phyloP scores from a whole-genome alignment of 2,329 filamentous ascomycete genomes.

The Pseudophaeomoniella oleicola region DNA sequence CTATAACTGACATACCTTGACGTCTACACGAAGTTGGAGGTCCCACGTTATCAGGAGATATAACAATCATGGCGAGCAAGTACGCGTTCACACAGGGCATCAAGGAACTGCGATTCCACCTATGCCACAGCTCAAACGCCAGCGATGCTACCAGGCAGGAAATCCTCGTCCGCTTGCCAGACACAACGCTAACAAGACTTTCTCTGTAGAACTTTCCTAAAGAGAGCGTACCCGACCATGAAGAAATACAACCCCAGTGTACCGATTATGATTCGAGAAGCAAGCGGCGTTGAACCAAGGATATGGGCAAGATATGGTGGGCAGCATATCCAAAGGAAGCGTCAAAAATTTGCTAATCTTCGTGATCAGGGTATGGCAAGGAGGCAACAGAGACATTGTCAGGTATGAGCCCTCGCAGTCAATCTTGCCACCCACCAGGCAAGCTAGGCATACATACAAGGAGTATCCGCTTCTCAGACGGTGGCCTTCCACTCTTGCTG shows the following conservation, averaged over 20 bases:
- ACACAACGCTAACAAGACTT: slow-evolving; percentile 1
- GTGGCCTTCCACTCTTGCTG: no score
- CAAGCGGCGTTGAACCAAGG: slow-evolving; percentile 65
- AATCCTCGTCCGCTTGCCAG: slow-evolving; percentile 7
- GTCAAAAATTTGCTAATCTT: slow-evolving; percentile 9
- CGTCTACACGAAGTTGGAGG: no score
- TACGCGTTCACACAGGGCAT: slow-evolving; percentile 80
- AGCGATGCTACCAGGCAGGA: slow-evolving; percentile 75
- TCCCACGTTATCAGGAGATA: no score
- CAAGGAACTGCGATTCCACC: slow-evolving; percentile 92
- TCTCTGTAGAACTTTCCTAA: slow-evolving; percentile 62
- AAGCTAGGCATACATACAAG: background rate
- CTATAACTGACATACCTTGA: no score
- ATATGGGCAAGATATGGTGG: slow-evolving; percentile 88
- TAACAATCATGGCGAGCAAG: slow-evolving; percentile 87
- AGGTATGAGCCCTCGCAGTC: slow-evolving; percentile 30
- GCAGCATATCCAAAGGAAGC: slow-evolving; percentile 12
- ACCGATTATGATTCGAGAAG: slow-evolving; percentile 91
- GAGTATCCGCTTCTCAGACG: no score
- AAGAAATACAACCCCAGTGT: slow-evolving; percentile 96
- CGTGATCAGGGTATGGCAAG: slow-evolving; percentile 44
- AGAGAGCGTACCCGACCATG: slow-evolving; percentile 89
- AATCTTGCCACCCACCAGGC: background rate
- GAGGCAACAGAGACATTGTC: slow-evolving; percentile 51
- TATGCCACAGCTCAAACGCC: slow-evolving; percentile 87